Base-by-base conservation (phyloP, 305 asterid species). In the Rubia tinctorum region DNA sequence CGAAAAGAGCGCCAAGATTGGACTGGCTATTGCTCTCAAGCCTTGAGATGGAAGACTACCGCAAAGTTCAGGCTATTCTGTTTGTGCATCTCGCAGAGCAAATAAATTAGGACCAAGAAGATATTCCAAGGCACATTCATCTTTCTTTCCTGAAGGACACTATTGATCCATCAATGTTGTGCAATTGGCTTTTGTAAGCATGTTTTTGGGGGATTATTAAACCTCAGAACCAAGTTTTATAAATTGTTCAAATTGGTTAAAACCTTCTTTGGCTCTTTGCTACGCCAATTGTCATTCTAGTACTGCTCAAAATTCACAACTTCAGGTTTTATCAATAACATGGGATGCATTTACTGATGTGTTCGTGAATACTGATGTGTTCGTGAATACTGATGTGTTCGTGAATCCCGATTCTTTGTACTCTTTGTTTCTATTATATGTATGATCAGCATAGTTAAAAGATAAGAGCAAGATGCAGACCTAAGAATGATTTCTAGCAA, bases 21-120 rank as follows among this genome's bases (percentile, higher is more conserved):
- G 99, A 56, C 71, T 95, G 80, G 93, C 99, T 39, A 77, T 95
- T 20, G 96, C 96, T 68, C 95, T 95, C 74, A 90, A 90, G 77
- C 98, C 99, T 43, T 94, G 93, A 93, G 68, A 25, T 17, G 39
- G 66, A 25, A 3, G 68, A 61, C 42, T 40, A 0, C 40, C 53
- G 2, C 53, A 7, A 49, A 8, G 40, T 30, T n/a, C 11, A 49
- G 68, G 62, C 68, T 25, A 63, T 71, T 67, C 18, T 71, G 74
- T 37, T 67, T 47, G 58, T 77, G 77, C 17, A 44, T 34, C 59
- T n/a, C 47, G 53, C 53, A 66, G 58, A 72, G 74, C 58, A 25
- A 77, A 72, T 73, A 77, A 77, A 72, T 56, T 76, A 72, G 74
- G 74, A 23, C 43, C 51, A 37, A n/a, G 66, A 34, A 67, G 15